Evolutionary conservation across 1,284 basidiomycete genomes (phyloP).

Genomic region (Trichosporon coremiiforme): DNA sequence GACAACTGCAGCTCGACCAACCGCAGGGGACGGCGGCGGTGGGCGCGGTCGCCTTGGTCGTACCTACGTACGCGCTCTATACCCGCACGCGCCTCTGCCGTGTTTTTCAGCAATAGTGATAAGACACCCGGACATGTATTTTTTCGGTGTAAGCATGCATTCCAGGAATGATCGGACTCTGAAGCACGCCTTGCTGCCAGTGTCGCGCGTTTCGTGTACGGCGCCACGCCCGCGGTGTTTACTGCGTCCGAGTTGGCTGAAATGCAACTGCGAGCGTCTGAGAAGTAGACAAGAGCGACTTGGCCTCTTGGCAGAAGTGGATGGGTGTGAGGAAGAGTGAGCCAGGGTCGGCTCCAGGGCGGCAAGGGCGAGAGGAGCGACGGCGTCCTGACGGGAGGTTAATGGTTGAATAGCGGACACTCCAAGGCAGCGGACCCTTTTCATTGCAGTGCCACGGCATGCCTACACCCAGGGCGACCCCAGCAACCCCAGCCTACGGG

Average conservation of each 20-base stretch:
- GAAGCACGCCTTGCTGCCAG: too few relatives aligned
- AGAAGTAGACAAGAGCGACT: neutral
- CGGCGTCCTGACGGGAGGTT: neutral
- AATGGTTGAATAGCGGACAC: neutral
- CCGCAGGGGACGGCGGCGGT: neutral
- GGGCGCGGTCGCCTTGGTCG: neutral
- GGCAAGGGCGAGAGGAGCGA: neutral
- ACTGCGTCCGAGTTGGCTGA: neutral
- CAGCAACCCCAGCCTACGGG: neutral
- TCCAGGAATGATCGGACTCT: too few relatives aligned
- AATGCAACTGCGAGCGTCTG: neutral
- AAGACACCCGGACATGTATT: neutral
- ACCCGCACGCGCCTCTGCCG: slow-evolving; percentile 2
- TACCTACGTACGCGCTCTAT: slow-evolving; percentile 13
- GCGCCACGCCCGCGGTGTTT: neutral
- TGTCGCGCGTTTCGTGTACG: neutral
- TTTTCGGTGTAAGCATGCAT: neutral
- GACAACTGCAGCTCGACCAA: neutral
- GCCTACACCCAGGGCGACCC: neutral
- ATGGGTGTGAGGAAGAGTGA: neutral
- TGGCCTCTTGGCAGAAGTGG: neutral
- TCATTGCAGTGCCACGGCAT: neutral
- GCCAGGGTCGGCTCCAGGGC: neutral
- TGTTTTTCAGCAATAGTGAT: neutral
- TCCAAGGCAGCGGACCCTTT: slow-evolving; percentile 11